phyloP scores from a whole-genome alignment of 2,329 filamentous ascomycete genomes.

The Zymoseptoria brevis region DNA sequence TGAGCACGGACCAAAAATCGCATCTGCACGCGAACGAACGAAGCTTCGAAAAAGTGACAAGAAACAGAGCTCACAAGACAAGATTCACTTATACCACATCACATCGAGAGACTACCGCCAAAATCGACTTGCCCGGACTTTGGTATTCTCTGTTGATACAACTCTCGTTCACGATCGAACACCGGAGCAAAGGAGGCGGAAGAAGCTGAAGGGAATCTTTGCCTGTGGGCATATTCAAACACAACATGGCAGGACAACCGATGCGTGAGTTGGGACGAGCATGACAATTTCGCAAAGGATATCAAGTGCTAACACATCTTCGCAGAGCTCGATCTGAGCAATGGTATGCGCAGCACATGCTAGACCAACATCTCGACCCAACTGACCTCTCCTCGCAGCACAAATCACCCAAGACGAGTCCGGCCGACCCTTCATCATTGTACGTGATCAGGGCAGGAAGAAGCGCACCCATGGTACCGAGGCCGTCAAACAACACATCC shows the following conservation, averaged over 20 bases:
- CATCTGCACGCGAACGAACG: neutral
- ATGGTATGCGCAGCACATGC: slow-evolving; percentile 50
- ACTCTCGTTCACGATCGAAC: no score
- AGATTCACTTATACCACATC: neutral
- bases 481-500: slow-evolving; percentile 95
- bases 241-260: slow-evolving; percentile 43
- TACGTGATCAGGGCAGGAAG: slow-evolving; percentile 97
- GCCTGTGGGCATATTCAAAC: neutral
- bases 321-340: slow-evolving; percentile 72
- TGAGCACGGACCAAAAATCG: neutral
- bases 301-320: slow-evolving; percentile 22
- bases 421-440: slow-evolving; percentile 93
- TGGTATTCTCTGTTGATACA: no score
- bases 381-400: slow-evolving; percentile 37
- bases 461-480: slow-evolving; percentile 94
- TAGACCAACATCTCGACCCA: neutral
- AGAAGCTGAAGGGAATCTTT: neutral
- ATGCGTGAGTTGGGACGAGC: slow-evolving; percentile 46
- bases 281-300: slow-evolving; percentile 49
- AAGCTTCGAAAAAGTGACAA: neutral
- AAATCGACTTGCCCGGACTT: neutral
- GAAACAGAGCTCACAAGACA: neutral
- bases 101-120: neutral
- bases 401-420: slow-evolving; percentile 93
- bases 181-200: neutral